Evolutionary conservation across 495 filamentous ascomycete genomes (phyloP).

Genomic region (Neurospora pannonica): DNA sequence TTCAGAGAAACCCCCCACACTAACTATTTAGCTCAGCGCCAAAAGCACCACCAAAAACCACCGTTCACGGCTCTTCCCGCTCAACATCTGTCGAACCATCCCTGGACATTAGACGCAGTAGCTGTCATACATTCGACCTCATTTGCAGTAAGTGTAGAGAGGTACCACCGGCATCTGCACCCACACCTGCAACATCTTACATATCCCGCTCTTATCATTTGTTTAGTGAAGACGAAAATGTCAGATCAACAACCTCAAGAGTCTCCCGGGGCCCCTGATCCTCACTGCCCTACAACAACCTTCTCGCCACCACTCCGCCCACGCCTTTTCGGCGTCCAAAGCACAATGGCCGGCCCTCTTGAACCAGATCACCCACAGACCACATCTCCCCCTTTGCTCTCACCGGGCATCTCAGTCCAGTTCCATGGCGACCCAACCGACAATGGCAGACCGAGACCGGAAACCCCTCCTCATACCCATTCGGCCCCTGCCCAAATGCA

Average conservation of each 20-base stretch:
- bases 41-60: not conserved
- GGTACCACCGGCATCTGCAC: not conserved
- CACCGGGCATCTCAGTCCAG: slow-evolving; percentile 32
- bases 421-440: slow-evolving; percentile 18
- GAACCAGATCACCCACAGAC: not conserved
- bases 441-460: not conserved
- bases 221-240: not conserved
- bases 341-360: slow-evolving; percentile 3
- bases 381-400: slow-evolving; percentile 17
- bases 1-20: not conserved
- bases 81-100: not conserved
- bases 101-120: not conserved
- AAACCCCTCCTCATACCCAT: slow-evolving; percentile 14
- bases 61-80: not conserved
- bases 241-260: not conserved
- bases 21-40: not conserved
- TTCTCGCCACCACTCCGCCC: slow-evolving; percentile 12
- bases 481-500: slow-evolving; percentile 27
- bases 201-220: not conserved
- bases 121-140: not conserved
- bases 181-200: not conserved
- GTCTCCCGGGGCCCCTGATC: not conserved
- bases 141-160: not conserved
- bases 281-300: not conserved
- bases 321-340: not conserved